Percentiles rank a stretch among this genome's conserved stretches.
Conservation (phyloP, 2,329 filamentous ascomycete species). For the Claviceps sp. region DNA sequence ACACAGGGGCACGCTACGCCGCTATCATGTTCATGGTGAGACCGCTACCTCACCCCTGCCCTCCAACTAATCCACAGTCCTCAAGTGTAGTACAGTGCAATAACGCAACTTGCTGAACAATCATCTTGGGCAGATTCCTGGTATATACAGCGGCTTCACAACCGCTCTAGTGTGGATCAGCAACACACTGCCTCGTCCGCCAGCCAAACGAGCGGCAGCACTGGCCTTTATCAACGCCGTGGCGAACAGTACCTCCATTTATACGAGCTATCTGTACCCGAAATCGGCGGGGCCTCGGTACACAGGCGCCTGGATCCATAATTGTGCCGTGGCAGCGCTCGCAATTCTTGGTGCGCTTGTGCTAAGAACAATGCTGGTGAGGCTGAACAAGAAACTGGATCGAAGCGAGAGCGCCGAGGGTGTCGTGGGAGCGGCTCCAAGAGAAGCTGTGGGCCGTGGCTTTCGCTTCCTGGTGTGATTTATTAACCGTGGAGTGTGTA, state of each 20-base stretch:
- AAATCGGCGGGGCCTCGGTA: constrained; percentile 29
- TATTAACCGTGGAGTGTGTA: too few species aligned
- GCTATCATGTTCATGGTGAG: constrained; percentile 57
- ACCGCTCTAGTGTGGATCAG: constrained; percentile 62
- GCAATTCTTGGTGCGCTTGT: constrained; percentile 50
- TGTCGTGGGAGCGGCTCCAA: constrained; percentile 40
- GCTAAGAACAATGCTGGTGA: constrained; percentile 48
- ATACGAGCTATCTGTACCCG: constrained; percentile 55
- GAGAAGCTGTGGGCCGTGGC: constrained; percentile 41
- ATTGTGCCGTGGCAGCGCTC: constrained; percentile 50
- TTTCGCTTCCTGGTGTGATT: constrained; percentile 50
- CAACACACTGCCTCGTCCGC: constrained; percentile 61
- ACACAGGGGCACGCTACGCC: constrained; percentile 49
- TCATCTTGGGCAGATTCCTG: constrained; percentile 27
- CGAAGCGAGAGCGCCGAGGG: constrained; percentile 43
- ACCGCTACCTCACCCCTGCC: neutral
- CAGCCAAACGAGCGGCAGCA: constrained; percentile 56
- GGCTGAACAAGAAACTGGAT: constrained; percentile 58
- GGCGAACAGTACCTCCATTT: constrained; percentile 48
- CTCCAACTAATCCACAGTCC: neutral
- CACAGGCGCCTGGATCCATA: constrained; percentile 51
- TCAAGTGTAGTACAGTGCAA: neutral
- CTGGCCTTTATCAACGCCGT: constrained; percentile 61
- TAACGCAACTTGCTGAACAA: neutral
- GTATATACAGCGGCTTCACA: constrained; percentile 53